phyloP scores from a whole-genome alignment of 2,329 filamentous ascomycete genomes.

The Trichoderma aggressivum region DNA sequence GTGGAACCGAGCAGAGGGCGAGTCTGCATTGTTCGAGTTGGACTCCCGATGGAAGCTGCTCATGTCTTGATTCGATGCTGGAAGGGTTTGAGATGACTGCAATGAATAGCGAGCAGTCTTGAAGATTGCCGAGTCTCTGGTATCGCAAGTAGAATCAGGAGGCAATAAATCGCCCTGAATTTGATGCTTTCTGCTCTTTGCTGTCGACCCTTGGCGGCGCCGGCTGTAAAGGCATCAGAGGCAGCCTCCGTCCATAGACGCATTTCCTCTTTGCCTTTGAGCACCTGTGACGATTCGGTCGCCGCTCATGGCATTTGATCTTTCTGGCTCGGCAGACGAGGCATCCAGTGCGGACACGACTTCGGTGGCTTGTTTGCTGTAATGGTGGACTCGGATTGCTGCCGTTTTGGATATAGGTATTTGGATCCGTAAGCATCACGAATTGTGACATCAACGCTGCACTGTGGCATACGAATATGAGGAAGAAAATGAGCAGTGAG shows the following conservation, averaged over 20 bases:
- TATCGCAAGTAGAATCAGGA: background rate
- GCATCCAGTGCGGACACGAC: background rate
- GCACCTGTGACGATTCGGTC: background rate
- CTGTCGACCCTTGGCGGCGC: background rate
- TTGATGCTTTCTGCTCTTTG: accelerated
- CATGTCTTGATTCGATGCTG: background rate
- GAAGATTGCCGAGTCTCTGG: background rate
- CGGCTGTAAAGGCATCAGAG: background rate
- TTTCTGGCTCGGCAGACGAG: background rate
- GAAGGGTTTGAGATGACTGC: too few relatives aligned
- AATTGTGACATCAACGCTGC: background rate
- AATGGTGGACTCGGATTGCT: background rate
- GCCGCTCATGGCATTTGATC: background rate
- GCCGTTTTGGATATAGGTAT: background rate
- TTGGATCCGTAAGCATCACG: background rate
- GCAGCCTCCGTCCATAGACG: background rate
- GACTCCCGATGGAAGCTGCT: background rate
- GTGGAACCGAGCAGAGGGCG: background rate
- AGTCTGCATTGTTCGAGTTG: background rate
- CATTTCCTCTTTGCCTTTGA: background rate
- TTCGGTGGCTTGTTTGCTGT: background rate
- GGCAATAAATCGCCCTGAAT: background rate
- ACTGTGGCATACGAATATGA: background rate
- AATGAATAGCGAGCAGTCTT: background rate
- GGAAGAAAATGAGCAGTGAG: background rate